These are phyloP conservation scores for Mycena kentingensis DNA, from an alignment of 768 basidiomycete genomes.

Conservation along the genomic window DNA sequence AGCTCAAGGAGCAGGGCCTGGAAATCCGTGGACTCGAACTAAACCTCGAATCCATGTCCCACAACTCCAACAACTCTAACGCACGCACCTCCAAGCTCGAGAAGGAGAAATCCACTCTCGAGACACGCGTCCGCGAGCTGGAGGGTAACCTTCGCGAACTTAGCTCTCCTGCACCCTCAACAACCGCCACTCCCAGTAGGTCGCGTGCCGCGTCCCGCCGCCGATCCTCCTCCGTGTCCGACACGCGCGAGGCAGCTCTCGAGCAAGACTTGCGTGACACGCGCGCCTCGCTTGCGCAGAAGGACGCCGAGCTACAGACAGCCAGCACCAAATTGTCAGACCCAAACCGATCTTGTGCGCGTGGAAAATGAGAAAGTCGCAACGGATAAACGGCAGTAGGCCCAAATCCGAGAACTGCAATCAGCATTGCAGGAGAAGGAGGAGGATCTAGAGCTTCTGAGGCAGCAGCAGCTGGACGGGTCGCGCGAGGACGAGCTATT, in stretches of 20 bases:
- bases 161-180: conserved; percentile 36
- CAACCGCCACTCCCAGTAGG: conserved; percentile 28
- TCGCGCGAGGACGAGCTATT: conserved; percentile 62
- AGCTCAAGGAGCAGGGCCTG: conserved; percentile 51
- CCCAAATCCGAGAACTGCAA: conserved; percentile 47
- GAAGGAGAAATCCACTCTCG: conserved; percentile 58
- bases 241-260: conserved; percentile 49
- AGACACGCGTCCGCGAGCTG: conserved; percentile 60
- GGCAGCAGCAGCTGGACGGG: conserved; percentile 40
- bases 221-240: conserved; percentile 62
- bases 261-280: conserved; percentile 58
- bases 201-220: conserved; percentile 43
- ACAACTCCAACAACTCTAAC: conserved; percentile 50
- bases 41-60: conserved; percentile 55
- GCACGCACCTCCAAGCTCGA: conserved; percentile 48
- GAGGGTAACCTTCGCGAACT: conserved; percentile 45
- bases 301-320: conserved; percentile 44
- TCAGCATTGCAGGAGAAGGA: conserved; percentile 54
- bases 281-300: conserved; percentile 45
- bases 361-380: conserved; percentile 63
- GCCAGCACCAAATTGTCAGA: conserved; percentile 51
- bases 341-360: conserved; percentile 50
- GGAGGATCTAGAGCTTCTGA: conserved; percentile 55
- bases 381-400: conserved; percentile 46
- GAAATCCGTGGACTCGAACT: conserved; percentile 57